Evolutionary conservation across 169 alveolate species (phyloP).

Genomic region (Cryptosporidium meleagridis): DNA sequence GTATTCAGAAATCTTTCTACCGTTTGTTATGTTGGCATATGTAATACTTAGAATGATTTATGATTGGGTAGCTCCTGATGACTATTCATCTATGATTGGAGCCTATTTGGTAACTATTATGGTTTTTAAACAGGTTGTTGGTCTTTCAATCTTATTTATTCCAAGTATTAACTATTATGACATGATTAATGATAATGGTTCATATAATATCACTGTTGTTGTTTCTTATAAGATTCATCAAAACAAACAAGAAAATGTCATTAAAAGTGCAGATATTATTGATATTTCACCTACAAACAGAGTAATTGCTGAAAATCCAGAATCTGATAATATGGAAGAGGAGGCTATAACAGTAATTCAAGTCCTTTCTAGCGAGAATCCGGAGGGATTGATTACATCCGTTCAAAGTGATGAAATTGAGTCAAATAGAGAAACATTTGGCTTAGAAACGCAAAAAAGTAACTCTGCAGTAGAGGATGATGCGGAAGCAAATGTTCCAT

Average conservation of each 20-base stretch:
- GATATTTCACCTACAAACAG: background rate
- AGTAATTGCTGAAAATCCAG: background rate
- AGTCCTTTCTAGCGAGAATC: background rate
- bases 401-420: background rate
- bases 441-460: constrained; percentile 8
- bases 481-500: constrained; percentile 44
- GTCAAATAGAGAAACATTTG: background rate
- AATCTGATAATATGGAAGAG: background rate
- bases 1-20: constrained; percentile 33
- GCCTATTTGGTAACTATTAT: constrained; percentile 19
- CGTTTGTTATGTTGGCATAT: constrained; percentile 42
- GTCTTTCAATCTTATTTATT: constrained; percentile 32
- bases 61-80: constrained; percentile 57
- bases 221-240: constrained; percentile 2
- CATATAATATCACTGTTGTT: constrained; percentile 14
- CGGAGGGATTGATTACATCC: background rate
- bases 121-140: constrained; percentile 60
- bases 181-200: constrained; percentile 24
- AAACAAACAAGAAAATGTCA: background rate
- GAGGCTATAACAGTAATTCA: background rate
- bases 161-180: constrained; percentile 26
- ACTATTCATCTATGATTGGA: constrained; percentile 25
- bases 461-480: constrained; percentile 38
- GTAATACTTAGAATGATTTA: constrained; percentile 39
- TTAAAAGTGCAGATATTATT: background rate